These are phyloP conservation scores for Lyophyllum atratum DNA, from an alignment of 768 basidiomycete genomes.

Conservation along the genomic window DNA sequence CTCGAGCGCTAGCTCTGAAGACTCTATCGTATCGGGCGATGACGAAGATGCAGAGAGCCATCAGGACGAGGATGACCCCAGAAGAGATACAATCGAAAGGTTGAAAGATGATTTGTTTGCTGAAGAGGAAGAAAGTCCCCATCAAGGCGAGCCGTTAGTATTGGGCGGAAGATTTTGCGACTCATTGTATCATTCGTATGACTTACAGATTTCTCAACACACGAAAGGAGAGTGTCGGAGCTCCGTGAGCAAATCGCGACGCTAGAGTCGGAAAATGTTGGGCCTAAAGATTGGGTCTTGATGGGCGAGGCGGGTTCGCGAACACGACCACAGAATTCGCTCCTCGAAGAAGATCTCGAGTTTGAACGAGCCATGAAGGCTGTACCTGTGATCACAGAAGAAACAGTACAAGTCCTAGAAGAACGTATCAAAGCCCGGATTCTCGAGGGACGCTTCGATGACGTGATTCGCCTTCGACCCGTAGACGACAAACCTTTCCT, in stretches of 20 bases:
- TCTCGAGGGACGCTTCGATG: constrained; percentile 83
- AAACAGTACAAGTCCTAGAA: constrained; percentile 78
- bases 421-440: constrained; percentile 91
- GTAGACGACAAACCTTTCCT: constrained; percentile 87
- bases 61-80: constrained; percentile 28
- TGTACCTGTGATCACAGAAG: constrained; percentile 89
- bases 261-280: constrained; percentile 86
- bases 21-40: constrained; percentile 30
- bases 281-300: constrained; percentile 88
- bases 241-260: constrained; percentile 77
- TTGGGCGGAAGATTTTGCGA: constrained; percentile 12
- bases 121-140: constrained; percentile 58
- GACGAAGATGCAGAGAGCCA: constrained; percentile 26
- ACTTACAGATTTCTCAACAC: constrained; percentile 64
- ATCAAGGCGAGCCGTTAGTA: constrained; percentile 25
- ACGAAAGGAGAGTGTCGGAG: constrained; percentile 77
- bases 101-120: constrained; percentile 81
- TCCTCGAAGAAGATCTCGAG: constrained; percentile 93
- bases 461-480: constrained; percentile 82
- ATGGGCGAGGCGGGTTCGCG: constrained; percentile 88
- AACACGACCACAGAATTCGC: constrained; percentile 84
- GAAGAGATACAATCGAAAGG: constrained; percentile 58
- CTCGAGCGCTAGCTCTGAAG: constrained; percentile 25
- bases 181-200: constrained; percentile 1
- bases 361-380: constrained; percentile 90